Base-by-base conservation (phyloP, 306 rosid genomes). In the Cyclanthera cordifolia region DNA sequence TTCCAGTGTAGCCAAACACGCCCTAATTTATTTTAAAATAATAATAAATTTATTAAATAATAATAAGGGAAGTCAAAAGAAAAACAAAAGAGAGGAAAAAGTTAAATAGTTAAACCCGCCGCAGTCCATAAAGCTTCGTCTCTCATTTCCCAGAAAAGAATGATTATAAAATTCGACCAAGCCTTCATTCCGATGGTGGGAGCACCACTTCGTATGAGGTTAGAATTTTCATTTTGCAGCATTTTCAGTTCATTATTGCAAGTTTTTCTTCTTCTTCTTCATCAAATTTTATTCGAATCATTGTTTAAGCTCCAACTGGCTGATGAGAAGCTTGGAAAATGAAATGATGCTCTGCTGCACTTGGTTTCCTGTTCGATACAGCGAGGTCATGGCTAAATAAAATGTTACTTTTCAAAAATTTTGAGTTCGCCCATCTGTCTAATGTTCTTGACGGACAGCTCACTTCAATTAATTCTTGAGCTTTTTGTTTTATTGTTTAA, bases 191-290 rank as follows among this genome's bases (percentile, higher is more conserved):
- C 27, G 72, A 30, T 9, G 45, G 2, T 25, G 47, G 72, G 58
- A 51, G 57, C 72, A n/a, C 53, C 28, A 19, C 19, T 47, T 68
- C 10, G 25, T 27, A 0, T 19, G 72, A 68, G 72, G 72, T 68
- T 68, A 8, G 58, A 68, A 28, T 4, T 15, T 59, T 59, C 23
- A 4, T 59, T 4, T 23, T 14, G 1, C 46, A 2, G 9, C n/a
- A 21, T 64, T 64, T 43, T 43, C 48, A 10, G 11, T 64, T 39
- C 69, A 41, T 64, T 45, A n/a, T 52, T 41, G 49, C 54, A 47
- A 21, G 45, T 47, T 21, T 2, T 2, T 43, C 43, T 37, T 27
- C 30, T 27, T 27, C 30, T 60, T 21, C 52, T 15, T 24, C 55
- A 15, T 46, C 20, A 1, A 49, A 49, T 7, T 67, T 19, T 30